Evolutionary conservation across 2,329 filamentous ascomycete species (phyloP), one percentile per base, ranked within the genome.

Genomic region (Fusarium avenaceum): DNA sequence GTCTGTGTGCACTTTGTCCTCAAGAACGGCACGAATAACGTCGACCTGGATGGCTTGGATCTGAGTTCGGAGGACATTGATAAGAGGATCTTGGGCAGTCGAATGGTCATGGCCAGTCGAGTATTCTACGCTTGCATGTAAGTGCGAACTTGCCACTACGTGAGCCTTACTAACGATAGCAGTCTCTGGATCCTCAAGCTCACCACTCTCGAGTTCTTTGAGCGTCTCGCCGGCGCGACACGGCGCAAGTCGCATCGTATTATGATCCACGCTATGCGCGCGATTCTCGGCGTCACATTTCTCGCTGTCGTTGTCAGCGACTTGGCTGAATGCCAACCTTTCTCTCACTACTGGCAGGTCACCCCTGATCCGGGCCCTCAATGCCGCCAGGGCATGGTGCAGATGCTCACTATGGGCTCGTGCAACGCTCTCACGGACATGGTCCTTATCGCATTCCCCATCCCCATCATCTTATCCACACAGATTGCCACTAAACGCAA

Each of bases 111-210:
- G 63, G 89, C 87, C 4, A 89, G 91, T 38, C 87, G 94, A 66
- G 89, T 97, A 52, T 91, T 93, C 75, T 97, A 97, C 77, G 92
- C 93, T 17, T 86, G 91, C 54, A 94, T 93, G 92, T 95, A 85
- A 79, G 91, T 86, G 22, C 3, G 4, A 7, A 0, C 3, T 2
- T 4, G 1, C 47, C 9, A 10, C 20, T 35, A 2, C 3, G 0
- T 10, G 32, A 43, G 56, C 60, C 68, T 60, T 72, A 57, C 40
- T 61, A 39, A 64, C n/a, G 7, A 10, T 11, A 33, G 9, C 72
- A 95, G 92, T 72, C 89, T 97, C 54, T 97, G 94, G 94, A 90
- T 90, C 69, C 87, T 94, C 68, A 97, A 97, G 78, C 87, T 92
- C 73, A 93, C 94, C 11, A 91, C 97, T 35, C 90, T 93, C 57